Conservation (phyloP, 2,329 filamentous ascomycete genomes). For the Leptographium galeiforme region DNA sequence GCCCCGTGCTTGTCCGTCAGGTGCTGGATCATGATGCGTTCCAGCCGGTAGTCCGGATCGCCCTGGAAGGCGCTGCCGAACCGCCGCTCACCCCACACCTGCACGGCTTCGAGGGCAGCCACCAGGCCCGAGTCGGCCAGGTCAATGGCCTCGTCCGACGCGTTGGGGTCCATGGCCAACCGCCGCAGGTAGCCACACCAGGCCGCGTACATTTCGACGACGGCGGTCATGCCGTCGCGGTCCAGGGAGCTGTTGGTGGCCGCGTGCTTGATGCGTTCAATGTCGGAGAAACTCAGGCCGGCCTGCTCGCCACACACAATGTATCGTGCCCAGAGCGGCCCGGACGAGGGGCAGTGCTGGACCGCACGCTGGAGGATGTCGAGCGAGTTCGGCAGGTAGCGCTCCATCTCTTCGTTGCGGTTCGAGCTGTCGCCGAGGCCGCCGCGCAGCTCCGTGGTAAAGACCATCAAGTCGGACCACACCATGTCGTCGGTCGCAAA, state of each 20-base stretch:
- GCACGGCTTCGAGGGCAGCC: constrained; percentile 74
- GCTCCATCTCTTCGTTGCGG: constrained; percentile 23
- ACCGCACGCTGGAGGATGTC: constrained; percentile 70
- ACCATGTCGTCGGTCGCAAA: constrained; percentile 61
- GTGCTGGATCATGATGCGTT: constrained; percentile 86
- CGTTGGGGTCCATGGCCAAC: constrained; percentile 60
- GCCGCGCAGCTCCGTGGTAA: constrained; percentile 42
- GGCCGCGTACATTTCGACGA: constrained; percentile 80
- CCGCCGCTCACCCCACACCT: constrained; percentile 60
- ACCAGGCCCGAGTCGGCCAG: constrained; percentile 81
- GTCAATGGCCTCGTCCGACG: constrained; percentile 71
- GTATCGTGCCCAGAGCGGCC: constrained; percentile 78
- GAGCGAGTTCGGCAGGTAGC: constrained; percentile 37
- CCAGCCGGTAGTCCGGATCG: constrained; percentile 79
- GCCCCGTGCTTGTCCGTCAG: constrained; percentile 73
- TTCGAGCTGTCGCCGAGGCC: constrained; percentile 13
- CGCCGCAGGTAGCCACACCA: constrained; percentile 94
- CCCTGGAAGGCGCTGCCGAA: constrained; percentile 66
- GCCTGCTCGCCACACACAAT: constrained; percentile 75
- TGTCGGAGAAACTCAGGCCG: constrained; percentile 60
- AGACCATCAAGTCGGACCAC: constrained; percentile 78
- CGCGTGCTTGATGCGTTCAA: constrained; percentile 82
- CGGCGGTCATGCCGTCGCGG: constrained; percentile 71
- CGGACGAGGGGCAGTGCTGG: constrained; percentile 86
- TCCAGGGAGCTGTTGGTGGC: constrained; percentile 81